Evolutionary conservation across 495 filamentous ascomycete genomes (phyloP).

Genomic region (Emericellopsis terricola): DNA sequence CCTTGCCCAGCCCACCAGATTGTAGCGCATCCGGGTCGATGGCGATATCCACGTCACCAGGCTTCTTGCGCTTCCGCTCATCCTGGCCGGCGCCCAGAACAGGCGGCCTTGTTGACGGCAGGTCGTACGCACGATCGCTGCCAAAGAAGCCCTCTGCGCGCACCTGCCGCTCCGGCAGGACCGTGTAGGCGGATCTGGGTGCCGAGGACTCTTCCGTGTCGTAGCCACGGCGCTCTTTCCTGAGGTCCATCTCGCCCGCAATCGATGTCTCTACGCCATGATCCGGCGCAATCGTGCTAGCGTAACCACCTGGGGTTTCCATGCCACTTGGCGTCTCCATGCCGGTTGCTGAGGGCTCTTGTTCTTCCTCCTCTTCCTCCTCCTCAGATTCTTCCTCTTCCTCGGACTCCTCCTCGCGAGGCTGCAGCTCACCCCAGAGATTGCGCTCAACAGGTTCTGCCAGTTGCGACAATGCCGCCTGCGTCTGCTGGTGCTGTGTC

Average conservation of each 20-base stretch:
- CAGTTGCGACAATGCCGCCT: conserved; percentile 14
- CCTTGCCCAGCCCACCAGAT: conserved; percentile 50
- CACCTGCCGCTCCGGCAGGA: conserved; percentile 74
- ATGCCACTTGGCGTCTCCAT: conserved; percentile 56
- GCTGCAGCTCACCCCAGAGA: conserved; percentile 87
- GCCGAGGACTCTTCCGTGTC: conserved; percentile 70
- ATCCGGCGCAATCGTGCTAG: conserved; percentile 60
- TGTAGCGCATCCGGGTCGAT: conserved; percentile 67
- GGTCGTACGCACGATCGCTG: conserved; percentile 80
- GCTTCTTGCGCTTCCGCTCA: conserved; percentile 77
- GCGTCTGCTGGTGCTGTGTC: conserved; percentile 13
- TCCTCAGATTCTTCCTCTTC: conserved; percentile 61
- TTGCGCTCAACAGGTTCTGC: conserved; percentile 74
- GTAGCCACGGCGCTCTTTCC: conserved; percentile 70
- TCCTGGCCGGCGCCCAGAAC: conserved; percentile 72
- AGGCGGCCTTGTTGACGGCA: conserved; percentile 30
- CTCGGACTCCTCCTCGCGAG: conserved; percentile 63
- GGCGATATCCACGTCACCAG: conserved; percentile 82
- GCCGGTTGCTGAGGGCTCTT: conserved; percentile 45
- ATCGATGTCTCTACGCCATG: conserved; percentile 49
- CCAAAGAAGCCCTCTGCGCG: conserved; percentile 88
- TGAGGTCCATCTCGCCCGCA: conserved; percentile 75
- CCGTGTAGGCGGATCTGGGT: conserved; percentile 66
- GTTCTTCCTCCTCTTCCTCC: conserved; percentile 54
- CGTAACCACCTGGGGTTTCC: conserved; percentile 68